Conservation (phyloP, 169 alveolate genomes). For the Besnoitia besnoiti region DNA sequence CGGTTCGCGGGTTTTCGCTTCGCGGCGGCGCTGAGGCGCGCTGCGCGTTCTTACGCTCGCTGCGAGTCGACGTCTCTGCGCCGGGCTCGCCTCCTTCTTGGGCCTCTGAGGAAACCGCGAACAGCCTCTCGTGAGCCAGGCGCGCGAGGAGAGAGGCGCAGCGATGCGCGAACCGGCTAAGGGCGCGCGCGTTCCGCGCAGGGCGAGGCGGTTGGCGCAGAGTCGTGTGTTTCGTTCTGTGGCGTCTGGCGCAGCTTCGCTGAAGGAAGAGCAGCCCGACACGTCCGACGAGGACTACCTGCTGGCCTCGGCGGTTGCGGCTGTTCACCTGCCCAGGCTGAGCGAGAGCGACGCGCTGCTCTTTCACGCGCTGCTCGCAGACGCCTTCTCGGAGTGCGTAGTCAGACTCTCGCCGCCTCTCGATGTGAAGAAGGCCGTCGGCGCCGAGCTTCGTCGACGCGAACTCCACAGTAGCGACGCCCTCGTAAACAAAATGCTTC, state of each 20-base stretch:
- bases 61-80: too few species aligned
- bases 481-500: conserved; percentile 88
- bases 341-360: conserved; percentile 87
- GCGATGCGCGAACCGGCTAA: too few species aligned
- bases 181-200: too few species aligned
- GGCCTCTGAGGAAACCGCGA: too few species aligned
- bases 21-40: too few species aligned
- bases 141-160: too few species aligned
- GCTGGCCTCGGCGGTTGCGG: conserved; percentile 94
- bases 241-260: conserved; percentile 41
- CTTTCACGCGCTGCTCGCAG: conserved; percentile 92
- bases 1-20: too few species aligned
- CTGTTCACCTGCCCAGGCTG: conserved; percentile 93
- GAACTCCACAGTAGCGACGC: conserved; percentile 82
- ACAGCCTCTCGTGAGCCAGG: too few species aligned
- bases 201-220: too few species aligned
- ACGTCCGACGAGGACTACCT: conserved; percentile 81
- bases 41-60: too few species aligned
- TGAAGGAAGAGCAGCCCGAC: conserved; percentile 79
- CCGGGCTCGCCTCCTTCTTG: too few species aligned
- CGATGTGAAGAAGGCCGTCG: conserved; percentile 82
- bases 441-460: conserved; percentile 76
- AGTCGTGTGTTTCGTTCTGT: too few species aligned
- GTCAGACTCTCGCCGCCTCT: conserved; percentile 86
- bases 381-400: conserved; percentile 90